Evolutionary conservation across 768 basidiomycete genomes (phyloP).

Genomic region (Agrocybe praecox): DNA sequence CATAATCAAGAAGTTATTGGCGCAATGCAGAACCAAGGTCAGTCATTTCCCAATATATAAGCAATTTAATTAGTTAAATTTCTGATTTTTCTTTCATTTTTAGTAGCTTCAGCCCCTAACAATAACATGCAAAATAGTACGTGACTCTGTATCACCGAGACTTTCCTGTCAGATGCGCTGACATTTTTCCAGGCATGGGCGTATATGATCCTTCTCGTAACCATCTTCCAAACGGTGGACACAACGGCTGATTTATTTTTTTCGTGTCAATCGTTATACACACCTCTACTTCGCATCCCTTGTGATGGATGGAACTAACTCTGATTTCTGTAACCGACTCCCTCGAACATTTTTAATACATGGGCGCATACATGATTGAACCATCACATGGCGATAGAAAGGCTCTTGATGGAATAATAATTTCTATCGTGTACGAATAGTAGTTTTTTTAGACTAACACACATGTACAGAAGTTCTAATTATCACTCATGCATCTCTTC

Average conservation of each 20-base stretch:
- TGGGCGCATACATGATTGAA: too few species aligned
- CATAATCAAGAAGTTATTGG: slow-evolving; percentile 26
- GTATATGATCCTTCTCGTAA: slow-evolving; percentile 19
- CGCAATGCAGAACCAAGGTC: slow-evolving; percentile 30
- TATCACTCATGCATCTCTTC: too few species aligned
- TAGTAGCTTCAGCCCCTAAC: slow-evolving; percentile 14
- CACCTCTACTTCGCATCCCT: too few species aligned
- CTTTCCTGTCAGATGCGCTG: background rate
- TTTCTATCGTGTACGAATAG: too few species aligned
- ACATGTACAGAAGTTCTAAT: too few species aligned
- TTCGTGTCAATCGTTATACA: too few species aligned
- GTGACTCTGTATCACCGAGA: background rate
- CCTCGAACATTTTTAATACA: too few species aligned
- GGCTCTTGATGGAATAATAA: too few species aligned
- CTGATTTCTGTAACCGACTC: too few species aligned
- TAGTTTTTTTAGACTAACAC: too few species aligned
- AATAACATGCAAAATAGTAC: slow-evolving; percentile 18
- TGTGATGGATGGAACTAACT: too few species aligned
- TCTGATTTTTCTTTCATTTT: background rate
- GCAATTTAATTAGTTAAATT: background rate
- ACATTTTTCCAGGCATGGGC: slow-evolving; percentile 12
- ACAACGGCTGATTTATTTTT: slow-evolving; percentile 13
- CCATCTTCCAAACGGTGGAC: slow-evolving; percentile 10
- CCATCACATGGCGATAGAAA: too few species aligned
- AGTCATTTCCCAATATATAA: background rate